Conservation (phyloP, 2,329 filamentous ascomycete species). For the Talaromyces pinophilus region DNA sequence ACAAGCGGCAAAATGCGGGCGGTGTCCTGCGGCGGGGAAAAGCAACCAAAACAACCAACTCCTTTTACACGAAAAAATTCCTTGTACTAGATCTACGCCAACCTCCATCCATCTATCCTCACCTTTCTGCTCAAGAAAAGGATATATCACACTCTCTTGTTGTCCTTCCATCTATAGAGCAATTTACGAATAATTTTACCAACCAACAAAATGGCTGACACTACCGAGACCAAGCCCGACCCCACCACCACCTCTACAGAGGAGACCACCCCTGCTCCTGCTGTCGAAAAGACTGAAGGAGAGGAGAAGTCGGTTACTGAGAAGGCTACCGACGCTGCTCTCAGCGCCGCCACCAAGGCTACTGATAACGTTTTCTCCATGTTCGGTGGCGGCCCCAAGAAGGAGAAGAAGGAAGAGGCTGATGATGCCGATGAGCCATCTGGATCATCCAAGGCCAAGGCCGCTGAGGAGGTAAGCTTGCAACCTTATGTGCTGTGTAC, state of each 20-base stretch:
- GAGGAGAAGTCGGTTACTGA: constrained; percentile 35
- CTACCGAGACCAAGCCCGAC: constrained; percentile 46
- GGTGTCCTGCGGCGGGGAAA: constrained; percentile 18
- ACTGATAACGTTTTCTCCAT: constrained; percentile 82
- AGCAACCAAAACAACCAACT: constrained; percentile 20
- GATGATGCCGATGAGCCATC: constrained; percentile 84
- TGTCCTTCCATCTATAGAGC: not conserved
- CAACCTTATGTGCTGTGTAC: not conserved
- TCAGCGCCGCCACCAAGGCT: constrained; percentile 42
- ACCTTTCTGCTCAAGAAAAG: not conserved
- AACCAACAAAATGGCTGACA: constrained; percentile 43
- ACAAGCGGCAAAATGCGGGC: constrained; percentile 12
- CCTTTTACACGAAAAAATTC: constrained; percentile 22
- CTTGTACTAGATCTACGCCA: constrained; percentile 10
- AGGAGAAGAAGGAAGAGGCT: constrained; percentile 85
- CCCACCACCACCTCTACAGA: constrained; percentile 43
- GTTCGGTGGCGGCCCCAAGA: constrained; percentile 97
- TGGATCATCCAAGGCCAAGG: constrained; percentile 79
- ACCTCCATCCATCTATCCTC: constrained; percentile 9
- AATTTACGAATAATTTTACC: not conserved
- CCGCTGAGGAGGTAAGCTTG: constrained; percentile 59
- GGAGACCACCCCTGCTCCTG: constrained; percentile 37
- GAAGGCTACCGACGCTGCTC: constrained; percentile 36
- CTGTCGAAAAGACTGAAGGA: constrained; percentile 32
- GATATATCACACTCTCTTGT: constrained; percentile 1